A percentile compares a stretch with the other conserved stretches of the same genome.
These are phyloP conservation scores for Jatropha multifida DNA, from an alignment of 441 rosid genomes.

Conservation along the genomic window DNA sequence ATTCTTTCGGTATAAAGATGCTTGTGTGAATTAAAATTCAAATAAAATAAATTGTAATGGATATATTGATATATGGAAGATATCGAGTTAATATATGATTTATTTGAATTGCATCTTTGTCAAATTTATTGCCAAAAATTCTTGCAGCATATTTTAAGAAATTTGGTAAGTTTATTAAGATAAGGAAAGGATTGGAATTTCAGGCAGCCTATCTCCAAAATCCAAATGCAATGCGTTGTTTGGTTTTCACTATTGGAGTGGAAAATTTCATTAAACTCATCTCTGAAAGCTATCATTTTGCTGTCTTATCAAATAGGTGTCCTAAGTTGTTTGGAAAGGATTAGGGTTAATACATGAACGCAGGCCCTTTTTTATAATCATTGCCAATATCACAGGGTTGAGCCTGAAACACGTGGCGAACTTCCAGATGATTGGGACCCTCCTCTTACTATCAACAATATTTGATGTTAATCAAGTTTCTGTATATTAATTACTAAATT, in stretches of 20 bases:
- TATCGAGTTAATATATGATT: background rate
- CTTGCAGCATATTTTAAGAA: background rate
- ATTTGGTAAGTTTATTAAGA: background rate
- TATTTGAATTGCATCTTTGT: background rate
- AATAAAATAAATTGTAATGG: too few species aligned
- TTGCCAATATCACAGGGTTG: background rate
- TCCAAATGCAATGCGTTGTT: background rate
- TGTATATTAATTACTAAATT: too few species aligned
- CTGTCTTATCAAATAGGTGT: background rate
- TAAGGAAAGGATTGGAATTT: background rate
- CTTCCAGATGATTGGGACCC: background rate
- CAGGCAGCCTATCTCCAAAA: slow-evolving; percentile 10
- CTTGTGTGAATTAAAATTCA: too few species aligned
- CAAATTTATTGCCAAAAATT: background rate
- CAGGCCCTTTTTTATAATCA: background rate
- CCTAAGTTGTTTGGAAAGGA: background rate
- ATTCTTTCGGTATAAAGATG: too few species aligned
- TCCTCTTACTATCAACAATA: too few species aligned
- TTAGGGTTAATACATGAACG: too few species aligned
- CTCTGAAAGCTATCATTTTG: background rate
- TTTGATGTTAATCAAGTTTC: too few species aligned
- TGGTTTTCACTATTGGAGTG: background rate
- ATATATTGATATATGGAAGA: too few species aligned
- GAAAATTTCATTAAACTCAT: slow-evolving; percentile 2
- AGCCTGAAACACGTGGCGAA: slow-evolving; percentile 20